Base-by-base conservation (phyloP, 176 grass and related monocot genomes). In the Oryza glumipatula region DNA sequence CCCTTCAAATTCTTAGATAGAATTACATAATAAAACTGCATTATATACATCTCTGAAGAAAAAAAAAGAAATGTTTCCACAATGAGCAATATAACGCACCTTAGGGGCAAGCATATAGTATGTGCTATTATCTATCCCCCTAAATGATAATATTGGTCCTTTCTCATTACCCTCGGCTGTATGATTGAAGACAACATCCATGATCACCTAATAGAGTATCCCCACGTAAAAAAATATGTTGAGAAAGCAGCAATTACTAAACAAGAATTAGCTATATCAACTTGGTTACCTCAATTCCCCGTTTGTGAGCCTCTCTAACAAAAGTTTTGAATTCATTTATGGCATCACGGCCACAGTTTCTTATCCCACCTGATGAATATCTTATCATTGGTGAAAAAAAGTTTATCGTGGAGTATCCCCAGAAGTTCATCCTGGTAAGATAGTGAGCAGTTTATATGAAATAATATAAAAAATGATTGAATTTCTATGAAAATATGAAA, bases 61-160 rank as follows among this genome's bases (percentile, higher is more conserved):
- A 90, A 58, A 83, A 58, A 77, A 64, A 6, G 56, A 65, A 43
- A 43, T 6, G 0, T 11, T 26, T 65, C 39, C 3, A 67, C 14
- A 72, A 71, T 9, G 14, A 83, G 38, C 14, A 82, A 14, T 12
- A 11, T 74, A 24, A 48, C 48, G 77, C 70, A 93, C 96, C 96
- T 92, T 96, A 85, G 93, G 96, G 56, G 93, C 96, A 88, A 99
- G 96, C 96, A 94, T 96, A 88, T 99, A 96, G 87, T 99, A 99
- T 78, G 89, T 94, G 72, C 86, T 92, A 80, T 96, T 99, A 73
- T 99, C 96, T 44, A 99, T 88, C 65, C 96, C 96, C 88, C 93
- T 89, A 87, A 99, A 99, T 64, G 96, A 99, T 70, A 99, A 88
- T 81, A 94, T 86, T 64, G 91, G 96, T 35, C 96, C 96, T 51